Evolutionary conservation across 345 rosid genomes (phyloP), one percentile per base, ranked within the genome.

Genomic region (Camelina sativa): DNA sequence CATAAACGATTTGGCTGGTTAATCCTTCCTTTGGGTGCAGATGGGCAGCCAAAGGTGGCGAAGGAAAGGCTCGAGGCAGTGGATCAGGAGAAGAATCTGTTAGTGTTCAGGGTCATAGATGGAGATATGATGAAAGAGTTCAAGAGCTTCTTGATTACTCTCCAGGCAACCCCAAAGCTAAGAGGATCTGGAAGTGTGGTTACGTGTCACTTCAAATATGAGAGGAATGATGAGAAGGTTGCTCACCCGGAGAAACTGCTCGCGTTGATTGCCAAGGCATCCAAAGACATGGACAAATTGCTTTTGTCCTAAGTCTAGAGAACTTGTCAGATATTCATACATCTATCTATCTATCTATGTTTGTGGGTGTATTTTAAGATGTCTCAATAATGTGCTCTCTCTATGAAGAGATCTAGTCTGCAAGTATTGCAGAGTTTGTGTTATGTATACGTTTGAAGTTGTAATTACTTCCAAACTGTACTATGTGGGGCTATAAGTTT

Each of bases 61-160:
- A 65, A 56, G 23, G 58, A 74, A 28, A 44, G 1, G 38, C 34
- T 74, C 11, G 65, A 32, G 25, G 48, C 13, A 1, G 23, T 56
- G 28, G 71, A 74, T 15, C 11, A n/a, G 1, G 65, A 64, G 43
- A 65, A 62, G 34, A 73, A 73, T 44, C 10, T 44, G 6, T 6
- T 44, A 11, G 51, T 6, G 43, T 1, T 44, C 13, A 55, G 9
- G 20, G 35, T 44, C 0, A 3, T 71, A n/a, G 82, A 75, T 19
- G 80, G 82, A 43, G 80, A 71, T 66, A 0, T 71, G 7, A 9
- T 34, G 73, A 44, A 75, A 52, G 80, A 75, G 41, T 75, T 55
- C 55, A 53, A 71, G 65, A 65, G 48, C 63, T 71, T 80, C 46
- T 9, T 48, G 4, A 0, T 37, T 48, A 62, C 61, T 12, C 1